Conservation (phyloP, 2,329 filamentous ascomycete species). For the Dactylellina drechsleri region DNA sequence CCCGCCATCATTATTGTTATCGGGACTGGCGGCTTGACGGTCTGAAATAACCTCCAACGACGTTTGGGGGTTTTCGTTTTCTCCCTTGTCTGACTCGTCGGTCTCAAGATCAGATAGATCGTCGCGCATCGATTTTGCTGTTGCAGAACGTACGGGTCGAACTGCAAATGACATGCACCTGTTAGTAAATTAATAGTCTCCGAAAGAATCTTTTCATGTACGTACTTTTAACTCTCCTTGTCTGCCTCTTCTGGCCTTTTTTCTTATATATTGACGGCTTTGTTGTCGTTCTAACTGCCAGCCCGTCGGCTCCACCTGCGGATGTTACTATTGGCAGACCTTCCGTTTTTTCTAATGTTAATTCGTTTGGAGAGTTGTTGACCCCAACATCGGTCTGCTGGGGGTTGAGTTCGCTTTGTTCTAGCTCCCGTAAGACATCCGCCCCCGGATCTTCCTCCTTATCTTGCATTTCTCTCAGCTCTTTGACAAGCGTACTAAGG, state of each 20-base stretch:
- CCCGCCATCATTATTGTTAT: conserved; percentile 2
- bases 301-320: not conserved
- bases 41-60: no score
- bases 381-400: not conserved
- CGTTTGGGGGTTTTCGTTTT: no score
- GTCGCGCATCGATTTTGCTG: no score
- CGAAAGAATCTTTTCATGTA: not conserved
- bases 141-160: conserved; percentile 28
- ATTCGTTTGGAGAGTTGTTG: not conserved
- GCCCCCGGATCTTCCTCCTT: conserved; percentile 39
- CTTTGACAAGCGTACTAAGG: conserved; percentile 34
- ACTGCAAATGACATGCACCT: conserved; percentile 18
- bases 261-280: conserved; percentile 39
- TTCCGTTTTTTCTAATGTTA: not conserved
- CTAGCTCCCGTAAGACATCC: conserved; percentile 39
- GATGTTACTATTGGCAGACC: not conserved
- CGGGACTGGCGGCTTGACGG: not conserved
- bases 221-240: conserved; percentile 46
- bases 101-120: no score
- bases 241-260: conserved; percentile 49
- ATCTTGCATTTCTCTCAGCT: conserved; percentile 47
- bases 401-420: conserved; percentile 17
- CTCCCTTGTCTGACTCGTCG: no score
- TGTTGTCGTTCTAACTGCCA: not conserved
- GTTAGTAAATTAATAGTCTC: not conserved